Percentiles rank a stretch among this genome's conserved stretches.
Conservation (phyloP, 2,329 filamentous ascomycete genomes). For the Botryotinia globosa region DNA sequence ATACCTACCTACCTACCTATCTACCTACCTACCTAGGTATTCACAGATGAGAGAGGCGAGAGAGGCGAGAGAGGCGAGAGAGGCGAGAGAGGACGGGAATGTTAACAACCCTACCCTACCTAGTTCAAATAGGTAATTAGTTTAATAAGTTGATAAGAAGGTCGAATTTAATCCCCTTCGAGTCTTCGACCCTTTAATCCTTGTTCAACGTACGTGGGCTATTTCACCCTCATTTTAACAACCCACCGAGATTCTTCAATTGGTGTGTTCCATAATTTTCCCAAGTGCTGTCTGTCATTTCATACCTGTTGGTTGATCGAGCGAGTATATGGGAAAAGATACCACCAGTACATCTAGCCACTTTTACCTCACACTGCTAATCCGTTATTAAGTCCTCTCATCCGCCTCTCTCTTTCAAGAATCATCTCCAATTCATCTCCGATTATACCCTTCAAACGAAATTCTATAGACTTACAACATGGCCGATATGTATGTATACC, state of each 20-base stretch:
- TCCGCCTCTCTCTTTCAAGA: background rate
- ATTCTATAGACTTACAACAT: slow-evolving; percentile 15
- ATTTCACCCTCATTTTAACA: background rate
- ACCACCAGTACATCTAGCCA: slow-evolving; percentile 3
- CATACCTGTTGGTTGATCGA: background rate
- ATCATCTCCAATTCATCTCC: background rate
- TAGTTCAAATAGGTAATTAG: background rate
- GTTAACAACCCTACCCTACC: background rate
- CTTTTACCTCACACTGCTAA: background rate
- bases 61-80: background rate
- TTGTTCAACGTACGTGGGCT: slow-evolving; percentile 1
- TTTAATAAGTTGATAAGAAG: background rate
- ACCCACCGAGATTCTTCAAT: slow-evolving; percentile 5
- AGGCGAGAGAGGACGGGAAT: background rate
- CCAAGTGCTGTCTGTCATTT: slow-evolving; percentile 7
- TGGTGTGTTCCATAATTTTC: background rate
- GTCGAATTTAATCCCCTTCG: background rate
- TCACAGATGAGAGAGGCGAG: background rate
- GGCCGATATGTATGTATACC: slow-evolving; percentile 23
- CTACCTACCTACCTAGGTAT: too few relatives aligned
- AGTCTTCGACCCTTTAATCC: background rate
- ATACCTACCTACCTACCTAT: too few relatives aligned
- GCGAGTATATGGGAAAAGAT: background rate
- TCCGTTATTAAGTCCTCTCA: background rate
- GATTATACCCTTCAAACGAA: background rate